A percentile compares a stretch with the other conserved stretches of the same genome.
Evolutionary conservation across 306 rosid species (phyloP).

Genomic region (Rosa chinensis): DNA sequence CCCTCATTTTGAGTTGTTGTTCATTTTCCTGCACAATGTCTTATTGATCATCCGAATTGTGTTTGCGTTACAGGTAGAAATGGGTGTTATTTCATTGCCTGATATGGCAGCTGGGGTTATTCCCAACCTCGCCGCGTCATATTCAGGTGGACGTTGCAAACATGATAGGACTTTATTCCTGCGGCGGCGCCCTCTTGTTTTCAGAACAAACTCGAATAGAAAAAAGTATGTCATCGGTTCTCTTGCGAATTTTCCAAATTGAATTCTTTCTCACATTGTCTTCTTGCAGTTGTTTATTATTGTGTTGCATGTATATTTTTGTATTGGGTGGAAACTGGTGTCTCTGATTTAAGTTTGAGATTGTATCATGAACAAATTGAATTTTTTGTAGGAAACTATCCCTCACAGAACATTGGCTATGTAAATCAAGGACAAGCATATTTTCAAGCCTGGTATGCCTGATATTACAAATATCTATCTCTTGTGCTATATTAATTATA

Average conservation of each 20-base stretch:
- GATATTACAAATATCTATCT: constrained; percentile 10
- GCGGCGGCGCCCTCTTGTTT: constrained; percentile 25
- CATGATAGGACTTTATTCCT: neutral
- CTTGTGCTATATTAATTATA: neutral
- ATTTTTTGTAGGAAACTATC: constrained; percentile 45
- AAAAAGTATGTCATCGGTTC: constrained; percentile 29
- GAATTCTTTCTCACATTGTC: neutral
- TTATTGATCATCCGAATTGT: neutral
- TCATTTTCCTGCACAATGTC: neutral
- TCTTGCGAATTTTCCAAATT: neutral
- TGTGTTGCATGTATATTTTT: neutral
- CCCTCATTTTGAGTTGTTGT: no score
- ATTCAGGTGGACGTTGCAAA: constrained; percentile 24
- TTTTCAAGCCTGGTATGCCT: constrained; percentile 49
- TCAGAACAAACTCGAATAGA: constrained; percentile 28
- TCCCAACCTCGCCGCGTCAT: constrained; percentile 33
- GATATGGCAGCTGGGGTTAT: constrained; percentile 43
- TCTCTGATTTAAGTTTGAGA: constrained; percentile 3
- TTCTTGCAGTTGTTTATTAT: neutral
- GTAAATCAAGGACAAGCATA: constrained; percentile 38
- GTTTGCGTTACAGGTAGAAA: constrained; percentile 36
- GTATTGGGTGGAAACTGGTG: neutral
- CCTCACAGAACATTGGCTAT: constrained; percentile 33
- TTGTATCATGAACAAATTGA: constrained; percentile 8
- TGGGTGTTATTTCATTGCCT: constrained; percentile 51